These are phyloP conservation scores for Cercospora berteroae DNA, from an alignment of 2,329 filamentous ascomycete species.

Conservation along the genomic window DNA sequence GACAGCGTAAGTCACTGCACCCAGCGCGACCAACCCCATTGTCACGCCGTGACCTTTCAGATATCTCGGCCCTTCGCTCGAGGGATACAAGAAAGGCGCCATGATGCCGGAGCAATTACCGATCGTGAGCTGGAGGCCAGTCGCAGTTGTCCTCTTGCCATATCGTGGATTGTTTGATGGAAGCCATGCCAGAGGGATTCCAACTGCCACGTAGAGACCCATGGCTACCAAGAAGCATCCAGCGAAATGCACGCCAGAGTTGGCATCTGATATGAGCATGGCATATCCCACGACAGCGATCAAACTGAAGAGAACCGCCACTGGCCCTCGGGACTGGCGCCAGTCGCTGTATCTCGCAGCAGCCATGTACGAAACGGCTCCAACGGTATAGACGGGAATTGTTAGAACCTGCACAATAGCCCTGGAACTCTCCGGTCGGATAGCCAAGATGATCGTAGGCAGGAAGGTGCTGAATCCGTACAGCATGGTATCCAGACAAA, in stretches of 20 bases:
- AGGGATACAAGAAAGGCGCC: slow-evolving; percentile 16
- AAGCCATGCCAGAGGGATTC: slow-evolving; percentile 34
- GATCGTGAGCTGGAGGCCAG: slow-evolving; percentile 15
- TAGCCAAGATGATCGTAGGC: slow-evolving; percentile 53
- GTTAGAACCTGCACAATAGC: slow-evolving; percentile 55
- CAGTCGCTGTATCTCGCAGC: slow-evolving; percentile 51
- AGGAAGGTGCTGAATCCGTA: slow-evolving; percentile 59
- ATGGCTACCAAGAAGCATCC: slow-evolving; percentile 36
- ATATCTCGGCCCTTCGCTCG: slow-evolving; percentile 10
- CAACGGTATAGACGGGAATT: slow-evolving; percentile 57
- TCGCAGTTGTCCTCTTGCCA: slow-evolving; percentile 35
- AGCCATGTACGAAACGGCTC: slow-evolving; percentile 47
- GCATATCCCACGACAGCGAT: slow-evolving; percentile 29
- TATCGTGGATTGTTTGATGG: slow-evolving; percentile 36
- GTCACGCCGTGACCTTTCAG: slow-evolving; percentile 11
- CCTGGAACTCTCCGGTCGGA: slow-evolving; percentile 50
- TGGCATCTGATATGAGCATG: slow-evolving; percentile 22
- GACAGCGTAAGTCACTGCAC: slow-evolving; percentile 10
- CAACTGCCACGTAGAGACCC: slow-evolving; percentile 33
- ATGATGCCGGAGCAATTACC: slow-evolving; percentile 15
- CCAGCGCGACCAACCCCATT: slow-evolving; percentile 17
- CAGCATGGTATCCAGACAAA: slow-evolving; percentile 56
- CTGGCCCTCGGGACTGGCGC: slow-evolving; percentile 25
- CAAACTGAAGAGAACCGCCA: slow-evolving; percentile 23
- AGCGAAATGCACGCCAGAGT: slow-evolving; percentile 20